These are phyloP conservation scores for Lachnellula willkommii DNA, from an alignment of 2,329 filamentous ascomycete genomes.

Conservation along the genomic window DNA sequence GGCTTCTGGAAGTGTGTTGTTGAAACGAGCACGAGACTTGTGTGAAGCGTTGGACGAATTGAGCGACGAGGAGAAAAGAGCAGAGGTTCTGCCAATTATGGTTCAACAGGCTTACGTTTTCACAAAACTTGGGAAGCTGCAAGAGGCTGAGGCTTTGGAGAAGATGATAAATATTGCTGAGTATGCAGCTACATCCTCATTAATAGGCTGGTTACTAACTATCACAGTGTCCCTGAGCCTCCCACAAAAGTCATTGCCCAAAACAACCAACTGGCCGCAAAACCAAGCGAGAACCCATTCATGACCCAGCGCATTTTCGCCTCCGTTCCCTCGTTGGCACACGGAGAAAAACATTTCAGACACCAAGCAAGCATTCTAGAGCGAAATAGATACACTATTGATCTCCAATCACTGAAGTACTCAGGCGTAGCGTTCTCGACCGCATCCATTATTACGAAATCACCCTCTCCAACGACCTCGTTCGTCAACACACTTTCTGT, in stretches of 20 bases:
- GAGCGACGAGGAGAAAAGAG: slow-evolving; percentile 65
- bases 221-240: slow-evolving; percentile 56
- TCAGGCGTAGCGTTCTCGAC: slow-evolving; percentile 52
- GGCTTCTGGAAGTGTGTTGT: slow-evolving; percentile 56
- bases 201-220: slow-evolving; percentile 27
- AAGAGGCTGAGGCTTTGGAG: slow-evolving; percentile 60
- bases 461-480: slow-evolving; percentile 43
- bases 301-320: slow-evolving; percentile 58
- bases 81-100: slow-evolving; percentile 68
- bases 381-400: slow-evolving; percentile 59
- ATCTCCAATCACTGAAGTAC: slow-evolving; percentile 63
- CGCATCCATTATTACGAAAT: slow-evolving; percentile 38
- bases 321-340: slow-evolving; percentile 45
- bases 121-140: slow-evolving; percentile 57
- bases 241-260: slow-evolving; percentile 62
- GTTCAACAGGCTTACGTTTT: slow-evolving; percentile 73
- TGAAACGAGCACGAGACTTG: slow-evolving; percentile 65
- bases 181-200: slow-evolving; percentile 41
- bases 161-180: slow-evolving; percentile 55
- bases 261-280: slow-evolving; percentile 53
- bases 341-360: slow-evolving; percentile 63
- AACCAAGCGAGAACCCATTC: slow-evolving; percentile 57
- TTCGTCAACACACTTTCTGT: slow-evolving; percentile 53
- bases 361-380: slow-evolving; percentile 59
- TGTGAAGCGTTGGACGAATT: slow-evolving; percentile 71